Evolutionary conservation across 768 basidiomycete genomes (phyloP).

Genomic region (Terana coerulea): DNA sequence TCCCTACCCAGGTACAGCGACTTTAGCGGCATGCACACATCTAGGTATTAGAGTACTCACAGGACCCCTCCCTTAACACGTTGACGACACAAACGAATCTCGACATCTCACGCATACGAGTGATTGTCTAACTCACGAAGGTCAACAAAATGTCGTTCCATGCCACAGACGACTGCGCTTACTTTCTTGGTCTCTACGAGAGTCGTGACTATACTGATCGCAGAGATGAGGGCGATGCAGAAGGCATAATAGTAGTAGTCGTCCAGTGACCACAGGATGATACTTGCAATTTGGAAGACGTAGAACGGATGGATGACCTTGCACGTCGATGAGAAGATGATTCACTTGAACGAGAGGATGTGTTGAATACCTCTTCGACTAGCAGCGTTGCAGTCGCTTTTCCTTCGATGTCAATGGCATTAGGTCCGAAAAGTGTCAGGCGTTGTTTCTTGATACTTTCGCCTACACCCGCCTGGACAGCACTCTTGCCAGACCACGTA

Average conservation of each 20-base stretch:
- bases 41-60: slow-evolving; percentile 39
- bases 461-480: slow-evolving; percentile 64
- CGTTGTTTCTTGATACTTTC: slow-evolving; percentile 58
- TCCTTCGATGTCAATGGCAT: slow-evolving; percentile 86
- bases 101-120: slow-evolving; percentile 95
- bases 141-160: neutral
- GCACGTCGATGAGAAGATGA: neutral
- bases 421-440: slow-evolving; percentile 70
- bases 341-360: neutral
- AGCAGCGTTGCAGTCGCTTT: slow-evolving; percentile 77
- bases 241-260: slow-evolving; percentile 98
- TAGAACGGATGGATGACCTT: slow-evolving; percentile 98
- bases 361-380: slow-evolving; percentile 73
- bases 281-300: slow-evolving; percentile 95
- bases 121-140: slow-evolving; percentile 64
- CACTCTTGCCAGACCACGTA: slow-evolving; percentile 56
- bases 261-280: slow-evolving; percentile 91
- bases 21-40: neutral
- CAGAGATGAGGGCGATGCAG: slow-evolving; percentile 90
- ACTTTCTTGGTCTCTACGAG: slow-evolving; percentile 91
- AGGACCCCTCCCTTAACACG: slow-evolving; percentile 65
- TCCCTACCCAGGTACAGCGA: slow-evolving; percentile 43
- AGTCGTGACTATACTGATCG: slow-evolving; percentile 79
- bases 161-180: slow-evolving; percentile 14
- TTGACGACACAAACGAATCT: slow-evolving; percentile 76